Evolutionary conservation across 768 basidiomycete species (phyloP), one percentile per base, ranked within the genome.

Genomic region (Rubroboletus pulcherrimus): DNA sequence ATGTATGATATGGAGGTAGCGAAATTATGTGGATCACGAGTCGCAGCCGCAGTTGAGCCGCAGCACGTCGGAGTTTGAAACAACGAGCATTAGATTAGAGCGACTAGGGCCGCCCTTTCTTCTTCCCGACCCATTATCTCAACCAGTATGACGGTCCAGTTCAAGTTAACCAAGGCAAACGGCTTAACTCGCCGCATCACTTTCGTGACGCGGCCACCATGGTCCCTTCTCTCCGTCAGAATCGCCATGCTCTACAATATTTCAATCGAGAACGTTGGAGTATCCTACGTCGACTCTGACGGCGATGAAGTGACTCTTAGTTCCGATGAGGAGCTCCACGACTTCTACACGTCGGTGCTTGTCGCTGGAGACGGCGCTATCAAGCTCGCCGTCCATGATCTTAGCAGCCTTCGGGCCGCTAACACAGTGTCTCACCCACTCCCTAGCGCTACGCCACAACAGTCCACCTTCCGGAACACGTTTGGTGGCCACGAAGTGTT

Each of bases 271-370:
- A 77, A 78, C 49, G 73, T 91, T 49, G 87, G 77, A 3, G 84
- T 89, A 34, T 83, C 85, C 33, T 92, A 93, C 68, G 56, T 85
- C 47, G 91, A 93, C 68, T 66, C 68, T 33, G 89, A 92, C 64
- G 79, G 81, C 38, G 91, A 92, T 64, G 82, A 86, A 56, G 82
- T 93, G 58, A 91, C 89, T 11, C 75, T 91, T 54, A 88, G 82
- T 70, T 82, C 89, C 4, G 77, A 89, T 52, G 84, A 85, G 34
- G 91, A 93, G 68, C 80, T 92, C n/a, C 78, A 79, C 52, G 89
- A 91, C 55, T 89, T 80, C 66, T 91, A 87, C 66, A 63, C 66
- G 30, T 72, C 74, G 7, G 63, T 73, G 55, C 54, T 63, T 42
- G 66, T 66, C 14, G 24, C 38, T 26, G 31, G n/a, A 10, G 37